These are phyloP conservation scores for Candida mesenterica DNA, from an alignment of 1,139 yeast species.

Conservation along the genomic window DNA sequence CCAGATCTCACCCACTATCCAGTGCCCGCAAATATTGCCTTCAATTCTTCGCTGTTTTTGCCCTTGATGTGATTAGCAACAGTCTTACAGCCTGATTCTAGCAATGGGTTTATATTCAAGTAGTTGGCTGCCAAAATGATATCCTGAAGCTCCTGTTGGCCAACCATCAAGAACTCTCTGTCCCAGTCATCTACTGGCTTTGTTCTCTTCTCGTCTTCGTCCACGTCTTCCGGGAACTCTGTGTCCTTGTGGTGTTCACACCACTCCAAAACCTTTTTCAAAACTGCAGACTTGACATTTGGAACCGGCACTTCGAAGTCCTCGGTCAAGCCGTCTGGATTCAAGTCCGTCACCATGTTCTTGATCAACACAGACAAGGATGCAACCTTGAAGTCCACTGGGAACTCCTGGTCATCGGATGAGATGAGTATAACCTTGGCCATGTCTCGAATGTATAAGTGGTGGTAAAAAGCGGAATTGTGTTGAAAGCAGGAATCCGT, in stretches of 20 bases:
- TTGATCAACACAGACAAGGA: conserved; percentile 85
- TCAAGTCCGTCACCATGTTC: conserved; percentile 82
- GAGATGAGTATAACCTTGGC: conserved; percentile 59
- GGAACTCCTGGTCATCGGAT: conserved; percentile 69
- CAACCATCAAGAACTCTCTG: conserved; percentile 89
- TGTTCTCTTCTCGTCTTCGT: conserved; percentile 69
- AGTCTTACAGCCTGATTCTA: conserved; percentile 94
- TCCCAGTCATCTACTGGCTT: conserved; percentile 96
- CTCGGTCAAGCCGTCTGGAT: conserved; percentile 57
- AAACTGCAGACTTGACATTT: conserved; percentile 79
- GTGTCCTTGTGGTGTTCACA: conserved; percentile 94
- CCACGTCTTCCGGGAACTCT: conserved; percentile 66
- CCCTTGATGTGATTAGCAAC: conserved; percentile 98
- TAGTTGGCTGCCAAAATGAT: conserved; percentile 95
- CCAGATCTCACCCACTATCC: background rate
- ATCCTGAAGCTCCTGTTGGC: conserved; percentile 97
- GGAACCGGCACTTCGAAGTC: conserved; percentile 90
- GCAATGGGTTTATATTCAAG: conserved; percentile 84
- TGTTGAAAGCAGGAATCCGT: too few species aligned
- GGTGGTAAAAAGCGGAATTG: background rate
- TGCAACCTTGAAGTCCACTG: conserved; percentile 79
- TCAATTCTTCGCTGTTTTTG: conserved; percentile 92
- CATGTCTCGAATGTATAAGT: too few species aligned
- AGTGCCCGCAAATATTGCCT: conserved; percentile 68
- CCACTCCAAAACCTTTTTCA: conserved; percentile 92